Evolutionary conservation across 257 asterid genomes (phyloP).

Genomic region (Lavandula angustifolia): DNA sequence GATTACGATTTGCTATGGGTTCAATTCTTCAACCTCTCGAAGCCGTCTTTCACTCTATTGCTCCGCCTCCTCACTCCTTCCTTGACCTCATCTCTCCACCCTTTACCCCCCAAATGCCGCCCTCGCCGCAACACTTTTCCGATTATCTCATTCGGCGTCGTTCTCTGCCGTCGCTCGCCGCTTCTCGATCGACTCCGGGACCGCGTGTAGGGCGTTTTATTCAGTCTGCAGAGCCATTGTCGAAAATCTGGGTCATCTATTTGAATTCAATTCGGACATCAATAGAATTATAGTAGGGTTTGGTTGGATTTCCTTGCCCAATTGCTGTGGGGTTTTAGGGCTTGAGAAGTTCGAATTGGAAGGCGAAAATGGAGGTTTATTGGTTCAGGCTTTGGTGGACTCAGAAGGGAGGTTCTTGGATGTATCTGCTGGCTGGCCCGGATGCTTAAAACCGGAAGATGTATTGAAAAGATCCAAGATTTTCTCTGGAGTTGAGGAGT

Average conservation of each 20-base stretch:
- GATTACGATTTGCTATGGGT: slow-evolving; percentile 72
- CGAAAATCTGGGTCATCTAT: slow-evolving; percentile 74
- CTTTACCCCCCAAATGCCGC: slow-evolving; percentile 58
- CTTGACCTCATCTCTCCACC: slow-evolving; percentile 52
- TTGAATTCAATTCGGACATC: slow-evolving; percentile 74
- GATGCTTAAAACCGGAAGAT: slow-evolving; percentile 45
- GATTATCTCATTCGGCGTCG: slow-evolving; percentile 68
- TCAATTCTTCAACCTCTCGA: slow-evolving; percentile 67
- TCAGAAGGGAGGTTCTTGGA: slow-evolving; percentile 94
- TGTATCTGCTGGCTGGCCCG: slow-evolving; percentile 95
- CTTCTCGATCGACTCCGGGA: slow-evolving; percentile 52
- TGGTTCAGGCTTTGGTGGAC: slow-evolving; percentile 89
- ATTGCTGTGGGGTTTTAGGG: slow-evolving; percentile 89
- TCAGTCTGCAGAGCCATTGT: slow-evolving; percentile 71
- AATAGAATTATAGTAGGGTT: slow-evolving; percentile 72
- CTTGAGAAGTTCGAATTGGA: slow-evolving; percentile 64
- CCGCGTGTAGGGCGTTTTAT: slow-evolving; percentile 75
- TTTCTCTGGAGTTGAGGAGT: slow-evolving; percentile 57
- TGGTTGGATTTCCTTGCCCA: slow-evolving; percentile 88
- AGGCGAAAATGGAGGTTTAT: slow-evolving; percentile 44
- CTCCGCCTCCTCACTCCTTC: slow-evolving; percentile 74
- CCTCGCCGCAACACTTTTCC: slow-evolving; percentile 71
- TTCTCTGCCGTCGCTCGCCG: slow-evolving; percentile 66
- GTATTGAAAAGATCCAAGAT: slow-evolving; percentile 66
- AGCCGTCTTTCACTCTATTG: slow-evolving; percentile 75